phyloP scores from a whole-genome alignment of 2,329 filamentous ascomycete genomes.

The Tolypocladium ovalisporum region DNA sequence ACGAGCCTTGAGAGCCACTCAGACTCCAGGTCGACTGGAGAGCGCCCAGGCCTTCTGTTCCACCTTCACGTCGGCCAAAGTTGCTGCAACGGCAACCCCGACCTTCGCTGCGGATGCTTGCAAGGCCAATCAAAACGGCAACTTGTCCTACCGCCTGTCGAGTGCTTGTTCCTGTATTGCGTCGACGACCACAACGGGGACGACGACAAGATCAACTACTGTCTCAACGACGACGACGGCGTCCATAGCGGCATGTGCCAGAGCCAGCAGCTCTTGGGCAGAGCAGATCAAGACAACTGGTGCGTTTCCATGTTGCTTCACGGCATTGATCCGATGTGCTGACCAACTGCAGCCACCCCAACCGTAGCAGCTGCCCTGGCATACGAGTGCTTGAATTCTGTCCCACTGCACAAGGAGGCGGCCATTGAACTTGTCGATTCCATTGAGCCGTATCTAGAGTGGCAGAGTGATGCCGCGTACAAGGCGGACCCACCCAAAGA shows the following conservation, averaged over 20 bases:
- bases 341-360: constrained; percentile 10
- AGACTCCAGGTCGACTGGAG: constrained; percentile 19
- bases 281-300: constrained; percentile 1
- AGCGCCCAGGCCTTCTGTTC: constrained; percentile 21
- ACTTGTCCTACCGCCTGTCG: constrained; percentile 8
- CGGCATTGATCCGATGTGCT: not conserved
- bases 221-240: constrained; percentile 1
- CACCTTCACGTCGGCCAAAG: constrained; percentile 9
- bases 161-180: constrained; percentile 14
- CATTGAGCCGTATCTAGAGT: constrained; percentile 30
- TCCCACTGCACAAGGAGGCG: constrained; percentile 24
- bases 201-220: constrained; percentile 2
- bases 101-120: constrained; percentile 10
- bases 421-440: constrained; percentile 24
- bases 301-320: not conserved
- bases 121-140: constrained; percentile 9
- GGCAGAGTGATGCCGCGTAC: constrained; percentile 36
- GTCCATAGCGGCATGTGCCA: constrained; percentile 4
- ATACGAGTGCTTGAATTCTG: constrained; percentile 24
- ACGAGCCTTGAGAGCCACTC: constrained; percentile 22
- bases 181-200: constrained; percentile 1
- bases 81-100: constrained; percentile 7
- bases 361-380: constrained; percentile 25
- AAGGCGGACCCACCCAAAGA: constrained; percentile 38
- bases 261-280: constrained; percentile 6